Evolutionary conservation across 129 eudicot genomes (phyloP), one percentile per base, ranked within the genome.

Genomic region (Rutidosis leptorrhynchoides): DNA sequence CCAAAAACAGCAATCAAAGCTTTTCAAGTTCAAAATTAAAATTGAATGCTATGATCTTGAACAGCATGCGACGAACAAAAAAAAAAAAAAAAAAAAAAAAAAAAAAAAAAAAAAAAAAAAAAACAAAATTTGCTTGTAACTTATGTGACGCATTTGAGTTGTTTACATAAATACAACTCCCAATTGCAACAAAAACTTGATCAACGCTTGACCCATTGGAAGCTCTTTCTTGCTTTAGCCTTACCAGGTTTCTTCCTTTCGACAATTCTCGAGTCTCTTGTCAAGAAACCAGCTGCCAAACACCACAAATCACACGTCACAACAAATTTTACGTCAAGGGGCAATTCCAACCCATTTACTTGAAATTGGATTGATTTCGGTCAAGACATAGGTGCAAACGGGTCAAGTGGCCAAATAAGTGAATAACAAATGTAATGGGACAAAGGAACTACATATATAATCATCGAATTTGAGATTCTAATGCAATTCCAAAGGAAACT

Each of bases 171-270:
- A 16, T 43, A n/a, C 4, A 21, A 54, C 5, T 54, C 16, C 30
- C 2, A 12, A 9, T 22, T 10, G 16, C n/a, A 11, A 8, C 48
- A 26, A 16, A 46, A 7, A 25, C 58, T 3, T 40, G 61, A 65
- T 77, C 61, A 91, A 75, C 97, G 96, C 80, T 91, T 91, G 83
- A 91, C 97, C 97, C 97, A 91, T 63, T 88, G 96, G 88, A 81
- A 92, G 81, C 98, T 92, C 85, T 85, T 92, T 80, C 98, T 81
- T 66, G 95, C 98, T 80, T 92, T 92, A 14, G 98, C 96, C 82
- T 85, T 88, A 12, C 96, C 98, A 24, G 98, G 98, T 75, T 92
- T 92, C 68, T 92, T 92, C 85, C 96, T 76, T 72, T 92, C 96
- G 73, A 88, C 98, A 55, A 88, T 68, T 72, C 98, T 83, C 11